Base-by-base conservation (phyloP, 1,284 basidiomycete species). In the Papiliotrema laurentii region DNA sequence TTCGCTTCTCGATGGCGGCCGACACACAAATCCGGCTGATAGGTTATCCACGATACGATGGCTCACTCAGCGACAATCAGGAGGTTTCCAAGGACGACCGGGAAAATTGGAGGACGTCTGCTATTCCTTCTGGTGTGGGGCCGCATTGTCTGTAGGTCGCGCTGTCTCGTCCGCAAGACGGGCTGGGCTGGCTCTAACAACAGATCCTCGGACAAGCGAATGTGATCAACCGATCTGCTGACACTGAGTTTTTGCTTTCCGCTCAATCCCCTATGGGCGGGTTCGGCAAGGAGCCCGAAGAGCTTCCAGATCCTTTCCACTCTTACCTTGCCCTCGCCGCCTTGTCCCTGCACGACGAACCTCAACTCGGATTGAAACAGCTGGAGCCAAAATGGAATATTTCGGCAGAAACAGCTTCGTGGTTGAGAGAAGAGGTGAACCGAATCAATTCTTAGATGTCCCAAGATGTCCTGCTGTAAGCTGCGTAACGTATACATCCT, bases 111-210 rank as follows among this genome's bases (percentile, higher is more conserved):
- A 85, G 11, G 91, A 97, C 62, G 87, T 90, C 1, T 97, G 91
- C 69, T 97, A 97, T 71, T 89, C 87, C 58, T 96, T 94, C 70
- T 97, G 91, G 92, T 88, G 87, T 59, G 85, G 87, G 2, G 90
- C 83, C 4, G 79, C 86, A 1, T 69, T 94, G 6, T 74, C 80
- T 59, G 89, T 90, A 56, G 55, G 79, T 69, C 43, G 18, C 7
- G 18, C 11, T n/a, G 30, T 24, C 14, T 6, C 9, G 7, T 5
- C 7, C 22, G 6, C 45, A 31, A 34, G 21, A 27, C 25, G 10
- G 13, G 13, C n/a, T 21, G 10, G 13, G 30, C 36, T 7, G 19
- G 6, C 25, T 11, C 50, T 36, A 38, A 21, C 30, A 18, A 10
- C 59, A 89, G 87, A 82, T 89, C 27, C 77, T 90, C 6, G 83